A percentile compares a stretch with the other conserved stretches of the same genome.
These are phyloP conservation scores for Graphilbum sp. DNA, from an alignment of 2,329 filamentous ascomycete species.

Conservation along the genomic window DNA sequence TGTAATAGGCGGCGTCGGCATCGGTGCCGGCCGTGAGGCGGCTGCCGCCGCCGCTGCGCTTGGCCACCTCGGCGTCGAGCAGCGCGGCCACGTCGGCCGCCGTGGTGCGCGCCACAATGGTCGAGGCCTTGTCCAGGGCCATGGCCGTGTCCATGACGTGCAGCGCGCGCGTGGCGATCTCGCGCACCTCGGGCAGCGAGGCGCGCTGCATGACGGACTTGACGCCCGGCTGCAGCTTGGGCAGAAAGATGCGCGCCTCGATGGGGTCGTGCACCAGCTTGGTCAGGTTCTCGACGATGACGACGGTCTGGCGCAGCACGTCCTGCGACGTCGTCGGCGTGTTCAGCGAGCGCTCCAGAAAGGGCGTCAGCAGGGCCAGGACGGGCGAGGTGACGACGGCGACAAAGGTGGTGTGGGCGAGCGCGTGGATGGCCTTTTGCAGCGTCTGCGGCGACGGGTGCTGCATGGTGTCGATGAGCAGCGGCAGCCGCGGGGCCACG, in stretches of 20 bases:
- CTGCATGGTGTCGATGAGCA: slow-evolving; percentile 89
- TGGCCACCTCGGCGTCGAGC: slow-evolving; percentile 61
- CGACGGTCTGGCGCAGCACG: slow-evolving; percentile 85
- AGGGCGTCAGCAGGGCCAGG: slow-evolving; percentile 80
- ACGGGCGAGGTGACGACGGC: slow-evolving; percentile 91
- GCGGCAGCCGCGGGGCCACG: slow-evolving; percentile 77
- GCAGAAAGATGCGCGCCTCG: slow-evolving; percentile 86
- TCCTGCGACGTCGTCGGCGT: slow-evolving; percentile 83
- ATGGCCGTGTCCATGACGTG: slow-evolving; percentile 89
- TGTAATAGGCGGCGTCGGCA: slow-evolving; percentile 44
- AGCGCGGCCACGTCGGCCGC: slow-evolving; percentile 58
- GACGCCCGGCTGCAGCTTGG: slow-evolving; percentile 86
- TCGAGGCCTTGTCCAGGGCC: slow-evolving; percentile 48
- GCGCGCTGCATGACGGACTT: slow-evolving; percentile 76
- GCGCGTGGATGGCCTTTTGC: slow-evolving; percentile 89
- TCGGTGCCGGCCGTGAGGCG: too few species aligned
- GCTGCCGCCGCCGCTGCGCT: too few species aligned
- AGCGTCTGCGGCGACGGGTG: slow-evolving; percentile 76
- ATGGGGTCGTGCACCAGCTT: slow-evolving; percentile 93
- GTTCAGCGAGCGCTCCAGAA: slow-evolving; percentile 87
- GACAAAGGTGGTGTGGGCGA: slow-evolving; percentile 97
- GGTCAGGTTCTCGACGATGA: slow-evolving; percentile 94
- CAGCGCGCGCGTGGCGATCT: slow-evolving; percentile 68
- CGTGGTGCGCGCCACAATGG: slow-evolving; percentile 48
- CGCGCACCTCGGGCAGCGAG: slow-evolving; percentile 85